Base-by-base conservation (phyloP, 1,284 basidiomycete species). In the Apiotrichum sp. region DNA sequence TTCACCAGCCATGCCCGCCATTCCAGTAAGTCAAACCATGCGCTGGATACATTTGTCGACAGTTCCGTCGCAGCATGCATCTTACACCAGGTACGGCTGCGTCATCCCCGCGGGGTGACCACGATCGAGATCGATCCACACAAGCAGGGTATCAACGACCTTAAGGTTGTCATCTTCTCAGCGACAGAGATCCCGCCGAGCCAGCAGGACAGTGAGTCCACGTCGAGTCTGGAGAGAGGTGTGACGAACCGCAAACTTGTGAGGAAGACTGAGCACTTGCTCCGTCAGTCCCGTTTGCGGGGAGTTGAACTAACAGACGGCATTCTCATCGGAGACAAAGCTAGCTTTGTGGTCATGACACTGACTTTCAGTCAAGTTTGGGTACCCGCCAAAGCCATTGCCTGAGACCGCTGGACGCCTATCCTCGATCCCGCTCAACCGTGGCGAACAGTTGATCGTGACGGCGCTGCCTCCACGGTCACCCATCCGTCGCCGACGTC, bases 391-490 rank as follows among this genome's bases (percentile, higher is more conserved):
- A 0, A 82, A 81, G 50, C 66, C 82, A 1, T 79, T 93, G 40
- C 84, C 84, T 3, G 77, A 87, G n/a, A 83, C 85, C 4, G 83
- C 86, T 57, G 81, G 88, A 14, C 82, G 86, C 0, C 64, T 93
- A 38, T 81, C 85, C 0, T 86, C 86, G 55, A 81, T 93, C 31
- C 89, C 88, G 10, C 78, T 93, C 34, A 80, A 82, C 55, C 71
- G 79, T 14, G 88, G 89, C 1, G 91, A 93, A 58, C 89, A 91
- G 74, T 80, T 93, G 55, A 88, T 90, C 62, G 87, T 92, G 38
- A 84, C 78, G 46, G 80, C 84, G 59, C 54, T 58, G 7, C 66
- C 65, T 3, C 57, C 29, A 47, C 62, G 47, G 35, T 62, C 43
- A 31, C 66, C 40, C 39, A 22, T 55, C 11, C 55, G 59, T 6